Conservation (phyloP, 78 protist genomes). For the Dictyostelium citrinum region DNA sequence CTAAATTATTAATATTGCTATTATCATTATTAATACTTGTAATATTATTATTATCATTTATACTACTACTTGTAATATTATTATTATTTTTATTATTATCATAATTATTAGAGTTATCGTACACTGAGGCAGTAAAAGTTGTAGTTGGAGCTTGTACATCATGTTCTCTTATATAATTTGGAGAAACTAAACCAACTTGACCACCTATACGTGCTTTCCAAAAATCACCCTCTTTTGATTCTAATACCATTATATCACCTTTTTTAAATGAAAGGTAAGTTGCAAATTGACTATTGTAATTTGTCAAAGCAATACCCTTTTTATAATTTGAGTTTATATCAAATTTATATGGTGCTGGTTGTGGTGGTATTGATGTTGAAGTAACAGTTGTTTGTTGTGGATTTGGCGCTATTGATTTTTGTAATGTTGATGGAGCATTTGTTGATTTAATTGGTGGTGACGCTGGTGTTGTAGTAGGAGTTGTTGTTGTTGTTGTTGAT, state of each 20-base stretch:
- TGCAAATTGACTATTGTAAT: conserved; percentile 25
- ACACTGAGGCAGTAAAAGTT: neutral
- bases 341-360: neutral
- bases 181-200: conserved; percentile 29
- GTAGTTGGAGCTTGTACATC: neutral
- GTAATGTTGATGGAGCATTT: neutral
- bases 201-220: conserved; percentile 34
- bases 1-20: neutral
- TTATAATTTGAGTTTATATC: neutral
- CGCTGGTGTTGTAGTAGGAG: neutral
- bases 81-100: neutral
- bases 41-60: neutral
- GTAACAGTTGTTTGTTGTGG: neutral
- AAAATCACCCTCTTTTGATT: conserved; percentile 31
- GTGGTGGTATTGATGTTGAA: neutral
- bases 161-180: conserved; percentile 12
- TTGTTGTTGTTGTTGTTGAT: neutral
- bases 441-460: conserved; percentile 10
- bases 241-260: conserved; percentile 31
- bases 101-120: neutral
- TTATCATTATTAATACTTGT: neutral
- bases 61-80: no score
- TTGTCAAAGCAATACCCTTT: conserved; percentile 6
- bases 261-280: conserved; percentile 25
- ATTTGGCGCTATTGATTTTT: neutral